Conservation (phyloP, 768 basidiomycete species). For the Auriscalpium microsporum region DNA sequence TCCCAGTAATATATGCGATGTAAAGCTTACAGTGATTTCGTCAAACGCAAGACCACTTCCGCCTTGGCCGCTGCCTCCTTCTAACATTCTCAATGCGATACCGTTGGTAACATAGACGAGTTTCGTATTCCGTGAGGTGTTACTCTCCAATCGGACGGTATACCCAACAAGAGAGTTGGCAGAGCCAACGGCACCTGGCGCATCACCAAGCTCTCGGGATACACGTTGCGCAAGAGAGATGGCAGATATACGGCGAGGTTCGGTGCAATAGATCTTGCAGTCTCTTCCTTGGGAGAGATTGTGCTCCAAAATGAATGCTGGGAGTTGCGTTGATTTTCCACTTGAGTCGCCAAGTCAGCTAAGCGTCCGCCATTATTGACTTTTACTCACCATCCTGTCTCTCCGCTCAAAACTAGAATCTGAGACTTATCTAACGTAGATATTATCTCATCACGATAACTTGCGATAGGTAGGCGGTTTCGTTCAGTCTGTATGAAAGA, state of each 20-base stretch:
- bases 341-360: constrained; percentile 28
- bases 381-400: constrained; percentile 56
- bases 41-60: constrained; percentile 80
- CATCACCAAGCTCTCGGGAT: constrained; percentile 86
- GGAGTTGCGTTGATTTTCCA: constrained; percentile 96
- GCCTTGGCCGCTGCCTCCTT: constrained; percentile 62
- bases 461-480: constrained; percentile 76
- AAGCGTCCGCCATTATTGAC: constrained; percentile 3
- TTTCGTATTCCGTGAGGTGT: constrained; percentile 69
- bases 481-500: constrained; percentile 50
- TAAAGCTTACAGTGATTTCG: constrained; percentile 73
- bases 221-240: constrained; percentile 94
- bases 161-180: constrained; percentile 81
- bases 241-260: constrained; percentile 92
- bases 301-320: constrained; percentile 88
- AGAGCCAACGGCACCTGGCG: constrained; percentile 69
- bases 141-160: constrained; percentile 87
- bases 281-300: constrained; percentile 68
- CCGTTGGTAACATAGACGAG: constrained; percentile 88
- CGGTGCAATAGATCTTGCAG: constrained; percentile 92
- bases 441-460: constrained; percentile 67
- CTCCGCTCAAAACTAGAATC: constrained; percentile 80
- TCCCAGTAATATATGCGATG: background rate
- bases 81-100: constrained; percentile 95
- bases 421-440: constrained; percentile 64